Evolutionary conservation across 108 stramenopile genomes (phyloP), one percentile per base, ranked within the genome.

Genomic region (Nitzschia palea): DNA sequence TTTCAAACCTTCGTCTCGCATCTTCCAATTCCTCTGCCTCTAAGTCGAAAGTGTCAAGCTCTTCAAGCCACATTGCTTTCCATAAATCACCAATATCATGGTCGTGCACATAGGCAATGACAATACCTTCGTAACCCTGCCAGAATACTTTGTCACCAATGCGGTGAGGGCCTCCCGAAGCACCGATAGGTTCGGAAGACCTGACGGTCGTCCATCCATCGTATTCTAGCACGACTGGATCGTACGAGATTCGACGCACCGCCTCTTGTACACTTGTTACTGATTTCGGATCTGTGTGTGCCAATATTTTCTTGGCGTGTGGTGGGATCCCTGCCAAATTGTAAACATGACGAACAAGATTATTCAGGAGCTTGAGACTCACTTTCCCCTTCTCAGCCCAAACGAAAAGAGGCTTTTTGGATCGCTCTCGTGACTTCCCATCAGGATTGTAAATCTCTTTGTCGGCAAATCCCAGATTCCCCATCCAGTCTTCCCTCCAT

Each of bases 171-270:
- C 88, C 89, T 3, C 93, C 93, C 17, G 84, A 78, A 8, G 86
- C 63, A 2, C 86, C 89, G 48, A 82, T 70, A 3, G 86, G 80
- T 43, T 60, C 78, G 2, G 61, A 57, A 17, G 82, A 70, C 58
- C 86, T 85, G 12, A 62, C 62, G 0, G 87, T 94, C 2, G 79
- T 87, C 93, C 93, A 94, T 2, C 93, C 89, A 82, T 94, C 93
- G 48, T 94, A 73, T 23, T 69, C 71, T 6, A 94, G 75, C 29
- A 94, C 93, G 9, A 65, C 42, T 1, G 93, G 89, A 58, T 94
- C 89, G 43, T 86, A 90, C 25, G 85, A 84, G 3, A 82, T 76
- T 20, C 89, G 67, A 20, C 70, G 59, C 15, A 86, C 48, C 6
- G 85, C 86, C 15, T 73, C 62, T 44, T 73, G 68, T 26, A 82